Evolutionary conservation across 257 asterid species (phyloP), one percentile per base, ranked within the genome.

Genomic region (Solanum chmielewskii): DNA sequence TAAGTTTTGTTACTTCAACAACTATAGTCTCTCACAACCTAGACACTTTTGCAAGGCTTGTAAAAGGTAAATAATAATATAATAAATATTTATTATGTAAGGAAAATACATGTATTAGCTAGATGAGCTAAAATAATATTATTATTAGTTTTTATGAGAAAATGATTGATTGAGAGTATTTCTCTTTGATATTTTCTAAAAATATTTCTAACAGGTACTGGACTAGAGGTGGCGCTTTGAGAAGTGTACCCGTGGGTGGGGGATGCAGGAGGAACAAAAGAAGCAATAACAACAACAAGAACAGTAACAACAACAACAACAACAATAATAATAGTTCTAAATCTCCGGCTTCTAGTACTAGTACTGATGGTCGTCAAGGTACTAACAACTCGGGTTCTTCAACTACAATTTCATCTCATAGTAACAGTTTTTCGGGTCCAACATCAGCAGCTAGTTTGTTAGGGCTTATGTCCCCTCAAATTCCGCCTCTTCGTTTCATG

Each of bases 31-130:
- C 88, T 59, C 96, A 0, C 99, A 96, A 90, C 99, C 99, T 0
- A 94, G 99, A 39, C 99, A 96, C 95, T 96, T 96, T 80, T 96
- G 99, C 94, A 96, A 96, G 92, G 92, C 98, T 3, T 96, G 99
- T 88, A 62, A 98, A 49, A 88, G 99, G 88, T 96, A 6, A 37
- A 37, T 37, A 37, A 37, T 35, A 35, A 1, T 35, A 4, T 33
- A 95, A 62, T 23, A 56, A 5, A 49, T 15, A 49, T 62, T 62
- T n/a, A 10, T n/a, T 4, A 62, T 62, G 6, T 31, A 16, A 71
- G 3, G 37, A 9, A 29, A 44, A 77, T 78, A 25, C 12, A 29
- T 68, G 21, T 68, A 78, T 25, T 66, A 64, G 10, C 11, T 78
- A 44, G 1, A 25, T 15, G 13, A 42, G n/a, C 9, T 78, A 27